Base-by-base conservation (phyloP, 129 eudicot genomes). In the Calendula officinalis region DNA sequence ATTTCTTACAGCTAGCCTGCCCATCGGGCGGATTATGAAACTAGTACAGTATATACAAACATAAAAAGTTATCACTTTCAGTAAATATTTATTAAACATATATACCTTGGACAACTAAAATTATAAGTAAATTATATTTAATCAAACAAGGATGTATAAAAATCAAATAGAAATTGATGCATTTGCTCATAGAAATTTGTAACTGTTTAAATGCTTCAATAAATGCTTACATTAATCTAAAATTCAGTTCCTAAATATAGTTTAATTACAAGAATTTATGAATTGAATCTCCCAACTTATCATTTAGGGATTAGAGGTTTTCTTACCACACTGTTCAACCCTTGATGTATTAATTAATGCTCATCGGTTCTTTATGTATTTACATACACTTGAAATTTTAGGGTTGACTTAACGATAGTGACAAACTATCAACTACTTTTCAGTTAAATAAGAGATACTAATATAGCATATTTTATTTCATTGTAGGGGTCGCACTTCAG, bases 161-260 rank as follows among this genome's bases (percentile, higher is more conserved):
- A 65, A 41, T 36, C 37, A 39, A 27, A 58, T 47, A 27, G 66
- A 69, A 69, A 48, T 58, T 30, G 75, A 69, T 58, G 60, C 56
- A 71, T 8, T 17, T 33, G 38, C 63, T 33, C 77, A 72, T 72
- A 65, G 77, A 72, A 52, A 62, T 42, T 53, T 43, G 69, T 42
- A 62, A 32, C 52, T 51, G 55, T 52, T 71, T 72, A 72, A 72
- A 62, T 72, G 70, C 64, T 62, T 38, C 47, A 53, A 72, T 72
- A 55, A 72, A 72, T 72, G 64, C 54, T 42, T 62, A 54, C 77
- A 62, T 56, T 72, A 62, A 62, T 64, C 77, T 62, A 72, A 72
- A 72, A 32, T 72, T 72, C 77, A 52, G 70, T 64, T 72, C 70
- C 77, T 62, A 62, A 72, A 40, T 61, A 30, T 7, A 42, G 56